Evolutionary conservation across 2,329 filamentous ascomycete genomes (phyloP).

Genomic region (Hypoxylon sp.): DNA sequence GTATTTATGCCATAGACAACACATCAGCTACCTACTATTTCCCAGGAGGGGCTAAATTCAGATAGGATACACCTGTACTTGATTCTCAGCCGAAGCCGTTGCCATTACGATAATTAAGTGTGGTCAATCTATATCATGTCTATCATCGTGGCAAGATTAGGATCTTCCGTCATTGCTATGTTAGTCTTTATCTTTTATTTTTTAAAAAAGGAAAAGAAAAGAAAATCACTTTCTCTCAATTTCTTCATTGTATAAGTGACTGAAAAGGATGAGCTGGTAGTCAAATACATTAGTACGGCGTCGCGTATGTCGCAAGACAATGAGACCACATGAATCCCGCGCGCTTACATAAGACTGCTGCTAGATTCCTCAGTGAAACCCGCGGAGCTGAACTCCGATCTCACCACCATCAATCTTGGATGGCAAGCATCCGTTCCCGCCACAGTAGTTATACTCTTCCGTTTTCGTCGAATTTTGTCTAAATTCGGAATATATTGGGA

Average conservation of each 20-base stretch:
- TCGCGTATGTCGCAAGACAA: not conserved
- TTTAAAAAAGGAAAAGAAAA: too few relatives aligned
- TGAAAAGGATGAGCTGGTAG: not conserved
- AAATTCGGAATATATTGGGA: not conserved
- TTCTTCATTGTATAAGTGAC: not conserved
- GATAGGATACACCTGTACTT: not conserved
- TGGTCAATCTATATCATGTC: not conserved
- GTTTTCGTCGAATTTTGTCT: not conserved
- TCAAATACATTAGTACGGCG: not conserved
- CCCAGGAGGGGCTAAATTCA: not conserved
- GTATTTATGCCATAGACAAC: not conserved
- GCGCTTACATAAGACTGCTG: constrained; percentile 15
- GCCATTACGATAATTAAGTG: too few relatives aligned
- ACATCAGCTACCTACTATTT: too few relatives aligned
- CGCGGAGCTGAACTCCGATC: constrained; percentile 18
- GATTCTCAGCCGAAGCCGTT: not conserved
- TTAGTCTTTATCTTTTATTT: not conserved
- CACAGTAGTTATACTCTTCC: constrained; percentile 12
- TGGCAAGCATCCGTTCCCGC: constrained; percentile 6
- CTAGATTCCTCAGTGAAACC: constrained; percentile 3
- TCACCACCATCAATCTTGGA: constrained; percentile 11
- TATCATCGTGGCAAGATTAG: not conserved
- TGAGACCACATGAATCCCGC: constrained; percentile 23
- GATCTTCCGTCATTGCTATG: not conserved
- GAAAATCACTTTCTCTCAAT: not conserved